Evolutionary conservation across 176 grass and related monocot species (phyloP).

Genomic region (Cocos nucifera): DNA sequence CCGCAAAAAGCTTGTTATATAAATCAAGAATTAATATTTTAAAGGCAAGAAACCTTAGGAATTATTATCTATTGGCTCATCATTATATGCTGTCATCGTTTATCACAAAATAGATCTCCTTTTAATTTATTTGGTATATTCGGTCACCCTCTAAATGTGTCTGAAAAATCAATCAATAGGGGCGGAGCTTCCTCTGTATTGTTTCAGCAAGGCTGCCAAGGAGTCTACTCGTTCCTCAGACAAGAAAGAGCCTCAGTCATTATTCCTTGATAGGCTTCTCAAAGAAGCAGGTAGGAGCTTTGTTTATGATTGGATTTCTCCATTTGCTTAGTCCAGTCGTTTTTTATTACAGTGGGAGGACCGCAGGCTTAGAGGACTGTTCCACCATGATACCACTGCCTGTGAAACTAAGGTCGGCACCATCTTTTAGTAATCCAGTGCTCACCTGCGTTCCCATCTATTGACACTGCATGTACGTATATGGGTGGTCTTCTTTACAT

Average conservation of each 20-base stretch:
- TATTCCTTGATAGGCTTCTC: slow-evolving; percentile 61
- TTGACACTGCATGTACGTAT: background rate
- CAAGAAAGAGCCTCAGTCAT: slow-evolving; percentile 6
- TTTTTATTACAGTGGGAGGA: slow-evolving; percentile 50
- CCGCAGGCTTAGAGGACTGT: slow-evolving; percentile 37
- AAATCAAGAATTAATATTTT: background rate
- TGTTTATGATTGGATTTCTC: background rate
- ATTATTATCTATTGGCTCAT: background rate
- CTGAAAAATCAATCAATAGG: background rate
- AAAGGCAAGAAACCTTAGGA: background rate
- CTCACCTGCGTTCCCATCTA: background rate
- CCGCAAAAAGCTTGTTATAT: background rate
- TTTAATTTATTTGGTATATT: background rate
- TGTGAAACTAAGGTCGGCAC: slow-evolving; percentile 50
- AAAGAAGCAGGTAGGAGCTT: slow-evolving; percentile 34
- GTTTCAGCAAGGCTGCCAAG: slow-evolving; percentile 1
- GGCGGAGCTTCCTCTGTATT: background rate
- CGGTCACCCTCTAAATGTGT: background rate
- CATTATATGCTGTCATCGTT: background rate
- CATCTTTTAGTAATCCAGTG: slow-evolving; percentile 8
- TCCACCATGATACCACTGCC: slow-evolving; percentile 66
- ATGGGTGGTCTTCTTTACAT: background rate
- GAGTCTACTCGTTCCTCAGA: slow-evolving; percentile 5
- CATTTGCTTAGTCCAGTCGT: background rate
- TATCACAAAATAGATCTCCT: background rate